Base-by-base conservation (phyloP, 768 basidiomycete genomes). In the Ramaria sp. region DNA sequence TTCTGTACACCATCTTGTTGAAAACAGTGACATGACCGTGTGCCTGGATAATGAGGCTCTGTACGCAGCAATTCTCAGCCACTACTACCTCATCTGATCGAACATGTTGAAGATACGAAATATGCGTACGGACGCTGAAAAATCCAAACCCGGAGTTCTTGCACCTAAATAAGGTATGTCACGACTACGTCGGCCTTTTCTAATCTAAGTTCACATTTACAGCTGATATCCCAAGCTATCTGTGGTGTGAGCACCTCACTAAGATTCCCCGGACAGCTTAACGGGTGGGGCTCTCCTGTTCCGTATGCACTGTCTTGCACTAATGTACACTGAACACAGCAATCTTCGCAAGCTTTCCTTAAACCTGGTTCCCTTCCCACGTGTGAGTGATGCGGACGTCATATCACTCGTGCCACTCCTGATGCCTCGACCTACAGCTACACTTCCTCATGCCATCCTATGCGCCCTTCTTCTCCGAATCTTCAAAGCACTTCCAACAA, bases 371-470 rank as follows among this genome's bases (percentile, higher is more conserved):
- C 95, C 95, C 0, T 99, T 98, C 78, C 95, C 95, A 60, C 91
- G 93, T 57, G 86, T 87, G 67, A 50, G 79, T 69, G 5, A 13
- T 43, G 15, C 22, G 44, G 5, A 7, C 32, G 52, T 28, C 32
- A n/a, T 5, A 15, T 13, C 10, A 18, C 18, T 16, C 38, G 9
- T 7, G 2, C 13, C 12, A 24, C 30, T 59, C 36, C 41, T 56
- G 39, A 54, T 25, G 15, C 45, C 57, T 32, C 56, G 18, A 64
- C 65, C 48, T 63, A 63, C 67, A 95, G 84, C 78, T 98, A 50
- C 95, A 99, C 67, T 99, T 97, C 79, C 78, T 99, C 61, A 88
- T 91, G 74, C 90, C 91, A 48, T 93, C 90, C 60, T 96, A 92
- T 66, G 92, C 91, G 0, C 96, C 96, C 0, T 81, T 98, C 61